Evolutionary conservation across 2,329 filamentous ascomycete species (phyloP), one percentile per base, ranked within the genome.

Genomic region (Talaromyces sp.): DNA sequence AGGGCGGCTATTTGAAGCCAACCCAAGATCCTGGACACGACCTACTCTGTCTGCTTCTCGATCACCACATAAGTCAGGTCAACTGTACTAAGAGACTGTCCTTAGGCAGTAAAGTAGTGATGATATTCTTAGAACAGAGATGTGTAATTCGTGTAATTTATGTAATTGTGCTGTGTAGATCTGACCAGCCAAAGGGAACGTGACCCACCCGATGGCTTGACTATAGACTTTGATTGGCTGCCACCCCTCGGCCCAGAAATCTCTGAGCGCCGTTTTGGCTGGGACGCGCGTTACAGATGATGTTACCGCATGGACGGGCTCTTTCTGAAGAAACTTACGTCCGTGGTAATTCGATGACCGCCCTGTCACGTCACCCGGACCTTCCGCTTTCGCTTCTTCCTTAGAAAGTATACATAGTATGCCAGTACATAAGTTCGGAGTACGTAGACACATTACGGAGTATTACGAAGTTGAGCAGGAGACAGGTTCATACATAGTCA

Each of bases 281-380:
- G 48, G 48, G 48, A 33, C 48, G 48, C 48, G 48, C 48, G 48
- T 52, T 52, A 52, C 48, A 52, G 24, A n/a, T 33, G 48, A 52
- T 52, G 48, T 52, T 52, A 52, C 48, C 31, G 48, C 10, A 3
- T 31, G 27, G 27, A 7, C 27, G 27, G 27, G 22, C 41, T 45
- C 56, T 27, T 10, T 14, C 47, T 50, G 47, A 27, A 27, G 24
- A 27, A 31, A 31, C 47, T 31, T 50, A 16, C 14, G 37, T 39
- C 3, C 37, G 3, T 14, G 14, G 13, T 16, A 16, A 14, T 31
- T 31, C 5, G 27, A 60, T 50, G 43, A 50, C 57, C 41, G 24
- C 14, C 24, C 3, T 22, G 16, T 7, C 31, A 61, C 45, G 47
- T 62, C 47, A 52, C 60, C 47, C 47, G 45, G 58, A 10, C 43